phyloP scores from a whole-genome alignment of 805 yeast species.

The Scheffersomyces stipitis region DNA sequence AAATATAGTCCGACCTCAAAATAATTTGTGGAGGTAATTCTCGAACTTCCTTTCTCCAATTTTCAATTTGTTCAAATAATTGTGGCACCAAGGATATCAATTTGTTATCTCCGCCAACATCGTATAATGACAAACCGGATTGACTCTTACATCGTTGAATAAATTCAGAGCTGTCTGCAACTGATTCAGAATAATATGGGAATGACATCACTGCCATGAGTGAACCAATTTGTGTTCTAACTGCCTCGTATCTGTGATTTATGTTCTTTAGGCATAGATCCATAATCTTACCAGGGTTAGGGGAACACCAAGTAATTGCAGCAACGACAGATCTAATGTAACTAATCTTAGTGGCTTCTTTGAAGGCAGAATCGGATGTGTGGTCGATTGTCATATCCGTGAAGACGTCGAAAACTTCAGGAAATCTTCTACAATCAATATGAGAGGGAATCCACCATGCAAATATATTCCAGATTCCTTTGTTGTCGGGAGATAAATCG shows the following conservation, averaged over 20 bases:
- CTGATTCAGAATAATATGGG: conserved; percentile 43
- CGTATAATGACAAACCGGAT: conserved; percentile 34
- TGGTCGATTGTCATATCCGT: conserved; percentile 47
- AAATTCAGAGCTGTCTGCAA: conserved; percentile 38
- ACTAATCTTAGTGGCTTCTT: conserved; percentile 59
- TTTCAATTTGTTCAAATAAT: conserved; percentile 46
- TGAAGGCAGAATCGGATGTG: conserved; percentile 61
- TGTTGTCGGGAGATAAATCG: conserved; percentile 72
- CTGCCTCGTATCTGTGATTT: conserved; percentile 69
- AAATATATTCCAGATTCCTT: conserved; percentile 71
- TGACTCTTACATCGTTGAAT: conserved; percentile 33
- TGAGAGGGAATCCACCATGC: conserved; percentile 72
- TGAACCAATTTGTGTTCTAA: conserved; percentile 66
- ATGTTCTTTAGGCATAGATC: conserved; percentile 48
- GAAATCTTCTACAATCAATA: conserved; percentile 66
- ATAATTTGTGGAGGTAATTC: conserved; percentile 53
- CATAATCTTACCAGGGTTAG: conserved; percentile 44
- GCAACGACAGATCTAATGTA: conserved; percentile 53
- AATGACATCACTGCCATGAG: conserved; percentile 50
- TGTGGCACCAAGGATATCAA: conserved; percentile 38
- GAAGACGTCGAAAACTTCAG: conserved; percentile 47
- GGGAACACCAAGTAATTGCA: conserved; percentile 55
- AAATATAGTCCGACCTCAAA: conserved; percentile 59
- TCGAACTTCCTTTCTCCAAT: conserved; percentile 35
- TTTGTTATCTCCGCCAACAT: conserved; percentile 18